Percentiles rank a stretch among this genome's conserved stretches.
phyloP scores from a whole-genome alignment of 352 stramenopile genomes.

The Globisporangium spinosum region DNA sequence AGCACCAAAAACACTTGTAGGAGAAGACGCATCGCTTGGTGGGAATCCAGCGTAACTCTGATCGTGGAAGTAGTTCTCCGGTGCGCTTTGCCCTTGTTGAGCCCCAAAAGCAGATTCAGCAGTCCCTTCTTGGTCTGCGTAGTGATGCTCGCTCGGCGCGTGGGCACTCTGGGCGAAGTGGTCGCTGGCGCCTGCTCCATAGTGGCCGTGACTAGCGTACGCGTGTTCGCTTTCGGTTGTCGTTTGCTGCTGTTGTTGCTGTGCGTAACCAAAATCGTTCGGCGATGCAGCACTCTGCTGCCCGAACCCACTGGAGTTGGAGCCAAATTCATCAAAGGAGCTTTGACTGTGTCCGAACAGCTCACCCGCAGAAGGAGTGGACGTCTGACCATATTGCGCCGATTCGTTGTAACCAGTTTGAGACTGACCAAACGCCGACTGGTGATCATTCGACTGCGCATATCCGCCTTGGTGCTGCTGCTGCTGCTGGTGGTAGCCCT shows the following conservation, averaged over 20 bases:
- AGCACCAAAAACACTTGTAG: background rate
- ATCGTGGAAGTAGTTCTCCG: background rate
- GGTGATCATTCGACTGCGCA: slow-evolving; percentile 5
- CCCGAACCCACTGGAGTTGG: slow-evolving; percentile 11
- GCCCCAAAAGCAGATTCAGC: background rate
- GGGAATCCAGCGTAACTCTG: background rate
- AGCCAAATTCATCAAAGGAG: slow-evolving; percentile 12
- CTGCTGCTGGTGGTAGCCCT: slow-evolving; percentile 14
- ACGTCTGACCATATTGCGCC: slow-evolving; percentile 24
- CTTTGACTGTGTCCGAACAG: slow-evolving; percentile 26
- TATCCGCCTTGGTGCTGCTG: slow-evolving; percentile 21
- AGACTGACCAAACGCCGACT: slow-evolving; percentile 14
- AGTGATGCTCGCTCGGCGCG: background rate
- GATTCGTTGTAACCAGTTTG: slow-evolving; percentile 13
- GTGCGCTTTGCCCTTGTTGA: background rate
- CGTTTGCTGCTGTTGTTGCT: slow-evolving; percentile 2
- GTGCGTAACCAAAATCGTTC: slow-evolving; percentile 7
- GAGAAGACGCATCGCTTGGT: background rate
- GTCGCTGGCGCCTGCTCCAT: background rate
- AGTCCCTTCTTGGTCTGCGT: background rate
- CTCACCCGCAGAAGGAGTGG: slow-evolving; percentile 21
- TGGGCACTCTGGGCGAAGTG: slow-evolving; percentile 5
- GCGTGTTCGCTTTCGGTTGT: background rate
- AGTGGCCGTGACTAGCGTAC: slow-evolving; percentile 6
- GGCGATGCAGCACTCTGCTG: slow-evolving; percentile 9